Evolutionary conservation across 208 protist genomes (phyloP).

Genomic region (Blastocrithidia nonstop): DNA sequence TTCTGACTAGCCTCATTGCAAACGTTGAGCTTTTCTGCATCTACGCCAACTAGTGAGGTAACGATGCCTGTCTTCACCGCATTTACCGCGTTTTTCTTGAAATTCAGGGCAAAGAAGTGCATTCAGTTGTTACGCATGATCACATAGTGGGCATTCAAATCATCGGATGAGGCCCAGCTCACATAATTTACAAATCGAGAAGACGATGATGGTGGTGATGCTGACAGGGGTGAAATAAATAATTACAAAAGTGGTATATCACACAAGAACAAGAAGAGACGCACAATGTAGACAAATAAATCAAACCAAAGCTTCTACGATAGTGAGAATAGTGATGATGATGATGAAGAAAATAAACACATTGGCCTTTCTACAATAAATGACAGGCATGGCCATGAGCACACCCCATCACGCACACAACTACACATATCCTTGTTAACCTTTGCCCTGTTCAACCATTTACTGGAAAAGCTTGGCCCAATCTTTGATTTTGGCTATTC

Average conservation of each 20-base stretch:
- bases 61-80: slow-evolving; percentile 54
- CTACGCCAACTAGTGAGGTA: slow-evolving; percentile 45
- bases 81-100: slow-evolving; percentile 72
- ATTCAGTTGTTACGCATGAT: slow-evolving; percentile 34
- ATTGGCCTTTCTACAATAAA: slow-evolving; percentile 7
- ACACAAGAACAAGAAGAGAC: neutral
- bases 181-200: too few species aligned
- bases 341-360: slow-evolving; percentile 5
- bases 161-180: too few species aligned
- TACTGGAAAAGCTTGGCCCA: slow-evolving; percentile 55
- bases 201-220: too few species aligned
- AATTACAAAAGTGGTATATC: neutral
- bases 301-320: neutral
- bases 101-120: slow-evolving; percentile 80
- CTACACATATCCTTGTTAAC: slow-evolving; percentile 68
- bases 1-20: slow-evolving; percentile 76
- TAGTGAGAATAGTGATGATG: slow-evolving; percentile 4
- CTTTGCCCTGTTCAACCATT: slow-evolving; percentile 60
- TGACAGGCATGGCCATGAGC: slow-evolving; percentile 6
- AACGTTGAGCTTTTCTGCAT: slow-evolving; percentile 31
- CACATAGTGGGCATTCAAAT: slow-evolving; percentile 75
- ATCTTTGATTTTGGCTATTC: slow-evolving; percentile 75
- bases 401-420: slow-evolving; percentile 19
- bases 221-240: neutral
- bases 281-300: neutral